phyloP scores from a whole-genome alignment of 257 asterid genomes.

The Sherardia arvensis region DNA sequence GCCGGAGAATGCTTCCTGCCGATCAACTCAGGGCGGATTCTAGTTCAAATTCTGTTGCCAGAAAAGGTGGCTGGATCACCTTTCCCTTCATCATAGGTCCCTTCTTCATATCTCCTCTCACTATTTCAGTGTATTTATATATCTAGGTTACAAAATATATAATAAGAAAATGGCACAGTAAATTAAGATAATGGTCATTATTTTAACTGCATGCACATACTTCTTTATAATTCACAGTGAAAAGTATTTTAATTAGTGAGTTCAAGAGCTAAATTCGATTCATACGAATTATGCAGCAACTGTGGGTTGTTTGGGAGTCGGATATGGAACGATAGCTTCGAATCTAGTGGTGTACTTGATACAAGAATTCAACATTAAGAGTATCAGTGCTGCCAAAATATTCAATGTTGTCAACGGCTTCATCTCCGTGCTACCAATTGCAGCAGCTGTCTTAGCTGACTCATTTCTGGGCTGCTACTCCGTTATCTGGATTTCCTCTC shows the following conservation, averaged over 20 bases:
- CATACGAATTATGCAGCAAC: too few relatives aligned
- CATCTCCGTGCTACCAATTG: conserved; percentile 52
- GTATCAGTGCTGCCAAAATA: conserved; percentile 66
- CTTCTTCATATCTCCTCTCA: too few relatives aligned
- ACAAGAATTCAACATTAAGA: conserved; percentile 57
- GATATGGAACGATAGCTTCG: conserved; percentile 58
- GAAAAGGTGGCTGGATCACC: conserved; percentile 3
- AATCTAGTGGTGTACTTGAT: conserved; percentile 68
- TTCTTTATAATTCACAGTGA: too few relatives aligned
- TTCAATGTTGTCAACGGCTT: conserved; percentile 63
- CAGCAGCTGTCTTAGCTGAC: conserved; percentile 68
- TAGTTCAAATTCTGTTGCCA: neutral
- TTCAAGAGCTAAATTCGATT: too few relatives aligned
- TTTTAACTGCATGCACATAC: too few relatives aligned
- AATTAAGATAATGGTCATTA: too few relatives aligned
- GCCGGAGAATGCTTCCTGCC: too few relatives aligned
- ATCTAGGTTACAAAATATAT: too few relatives aligned
- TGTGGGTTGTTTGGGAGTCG: conserved; percentile 45
- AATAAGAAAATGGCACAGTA: too few relatives aligned
- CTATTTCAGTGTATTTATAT: too few relatives aligned
- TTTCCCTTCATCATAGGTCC: conserved; percentile 2
- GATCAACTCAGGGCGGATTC: too few relatives aligned
- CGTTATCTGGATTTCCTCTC: conserved; percentile 62
- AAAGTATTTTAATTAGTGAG: too few relatives aligned
- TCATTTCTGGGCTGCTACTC: conserved; percentile 60